Base-by-base conservation (phyloP, 2,329 filamentous ascomycete species). In the Coniochaeta sp. region DNA sequence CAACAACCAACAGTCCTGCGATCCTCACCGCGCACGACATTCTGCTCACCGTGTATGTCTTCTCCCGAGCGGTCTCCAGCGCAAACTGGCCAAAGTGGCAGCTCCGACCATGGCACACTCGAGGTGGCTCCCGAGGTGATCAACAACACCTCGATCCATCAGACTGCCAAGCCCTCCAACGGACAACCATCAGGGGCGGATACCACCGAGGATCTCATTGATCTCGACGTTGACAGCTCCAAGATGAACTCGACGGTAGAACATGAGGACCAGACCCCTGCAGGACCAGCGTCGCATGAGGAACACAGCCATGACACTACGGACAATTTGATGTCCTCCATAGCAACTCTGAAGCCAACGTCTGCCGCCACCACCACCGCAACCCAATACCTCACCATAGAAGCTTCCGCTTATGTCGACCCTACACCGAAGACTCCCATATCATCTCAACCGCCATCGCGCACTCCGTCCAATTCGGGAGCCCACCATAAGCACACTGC, bases 401-500 rank as follows among this genome's bases (percentile, higher is more conserved):
- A 81, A 62, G 73, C 79, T 12, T 66, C 64, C 17, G 67, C 73
- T 5, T 86, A 85, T 64, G 72, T 85, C 64, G 83, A 86, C 66
- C 82, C 83, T 24, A 84, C 83, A 7, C 82, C 83, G 28, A 76
- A 81, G 3, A 86, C 83, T 0, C 83, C 83, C 14, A 73, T 76
- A 58, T 74, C 75, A 40, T 86, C 83, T 2, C 79, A 81, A 60
- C 80, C 82, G 2, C 78, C 82, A 1, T 86, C 88, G 17, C 76
- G 88, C 75, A 79, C 83, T 68, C 77, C 84, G 69, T 78, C 86
- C 69, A 69, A 80, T 73, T 57, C 54, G 4, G 54, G 31, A 16
- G n/a, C 54, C 5, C 34, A 6, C 12, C 26, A 8, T 28, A 38
- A 38, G 31, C 54, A 57, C 54, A 57, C 54, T 28, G 71, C 85